Evolutionary conservation across 2,329 filamentous ascomycete genomes (phyloP), one percentile per base, ranked within the genome.

Genomic region (Pyricularia sp.): DNA sequence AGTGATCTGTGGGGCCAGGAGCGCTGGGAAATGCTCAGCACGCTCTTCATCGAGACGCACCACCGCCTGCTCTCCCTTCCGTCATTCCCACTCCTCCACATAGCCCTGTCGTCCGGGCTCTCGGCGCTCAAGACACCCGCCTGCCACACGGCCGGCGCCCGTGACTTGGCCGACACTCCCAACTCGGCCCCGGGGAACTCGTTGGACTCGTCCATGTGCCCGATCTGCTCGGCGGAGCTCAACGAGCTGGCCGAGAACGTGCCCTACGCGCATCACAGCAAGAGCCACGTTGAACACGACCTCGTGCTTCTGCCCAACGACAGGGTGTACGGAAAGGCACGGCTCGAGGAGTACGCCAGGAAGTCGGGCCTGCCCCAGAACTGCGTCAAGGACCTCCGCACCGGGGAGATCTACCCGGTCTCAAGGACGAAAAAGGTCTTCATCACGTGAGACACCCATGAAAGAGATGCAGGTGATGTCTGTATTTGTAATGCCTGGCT

Each of bases 91-190:
- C 86, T 97, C 23, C 87, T 99, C 30, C 93, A 98, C 79, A 91
- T 96, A 71, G 95, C 95, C 14, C 86, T 99, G 11, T 93, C 91
- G 0, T 93, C 94, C 0, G 95, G 95, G 9, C 86, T 99, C 11
- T 97, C 94, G 0, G 94, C 95, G 0, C 89, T 99, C 72, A 99
- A 99, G 79, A 98, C 95, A 0, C 95, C 95, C 0, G 90, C 93
- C 20, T 99, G 95, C 77, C 94, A 98, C 80, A 91, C 90, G 1
- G 81, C 83, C 26, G 81, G 86, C 4, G 50, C 61, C 50, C 68
- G 73, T 26, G 72, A 73, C 14, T 70, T 67, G 25, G 58, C 61
- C 25, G 31, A 42, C 4, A 67, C 63, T 36, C 30, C 68, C 65
- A 58, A 55, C 42, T 55, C 31, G 23, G 30, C 26, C 36, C 36